Evolutionary conservation across 2,329 filamentous ascomycete species (phyloP), one percentile per base, ranked within the genome.

Genomic region (Cryphonectria carpinicola): DNA sequence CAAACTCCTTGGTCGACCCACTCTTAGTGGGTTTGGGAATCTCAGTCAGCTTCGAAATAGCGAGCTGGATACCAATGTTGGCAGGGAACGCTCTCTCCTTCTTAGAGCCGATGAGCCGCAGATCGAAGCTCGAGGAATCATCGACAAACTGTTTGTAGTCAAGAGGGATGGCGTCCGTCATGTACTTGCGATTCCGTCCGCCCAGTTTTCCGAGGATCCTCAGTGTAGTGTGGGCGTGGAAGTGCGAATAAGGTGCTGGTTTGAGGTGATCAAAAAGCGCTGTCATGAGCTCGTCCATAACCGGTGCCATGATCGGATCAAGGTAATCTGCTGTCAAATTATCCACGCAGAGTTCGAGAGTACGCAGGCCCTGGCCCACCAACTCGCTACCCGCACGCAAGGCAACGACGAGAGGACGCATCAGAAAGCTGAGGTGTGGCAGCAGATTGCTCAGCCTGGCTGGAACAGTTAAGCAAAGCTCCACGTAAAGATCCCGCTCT

Each of bases 231-330:
- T 99, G 96, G 0, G 97, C 93, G 78, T 98, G 95, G 80, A 98
- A 97, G 80, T 99, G 97, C 76, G 93, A 97, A 80, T 99, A 97
- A 0, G 96, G 96, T 73, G 95, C 92, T 10, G 96, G 97, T 76
- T 92, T 93, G 58, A 99, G 86, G 79, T 99, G 97, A 74, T 98
- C 95, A 86, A 97, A 99, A 1, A 99, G 86, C 1, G 95, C 95
- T 63, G 94, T 96, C 96, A 99, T 99, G 61, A 99, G 85, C 78
- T 99, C 96, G 76, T 99, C 95, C 80, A 99, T 98, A 37, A 98
- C 97, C 0, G 96, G 97, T 2, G 95, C 94, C 95, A 99, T 99
- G 76, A 99, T 98, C 0, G 96, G 97, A 76, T 99, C 96, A 19
- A 99, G 84, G 78, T 99, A 99, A 77, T 99, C 96, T 0, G 96